phyloP scores from a whole-genome alignment of 2,329 filamentous ascomycete species.

The Chalaropsis thielavioides region DNA sequence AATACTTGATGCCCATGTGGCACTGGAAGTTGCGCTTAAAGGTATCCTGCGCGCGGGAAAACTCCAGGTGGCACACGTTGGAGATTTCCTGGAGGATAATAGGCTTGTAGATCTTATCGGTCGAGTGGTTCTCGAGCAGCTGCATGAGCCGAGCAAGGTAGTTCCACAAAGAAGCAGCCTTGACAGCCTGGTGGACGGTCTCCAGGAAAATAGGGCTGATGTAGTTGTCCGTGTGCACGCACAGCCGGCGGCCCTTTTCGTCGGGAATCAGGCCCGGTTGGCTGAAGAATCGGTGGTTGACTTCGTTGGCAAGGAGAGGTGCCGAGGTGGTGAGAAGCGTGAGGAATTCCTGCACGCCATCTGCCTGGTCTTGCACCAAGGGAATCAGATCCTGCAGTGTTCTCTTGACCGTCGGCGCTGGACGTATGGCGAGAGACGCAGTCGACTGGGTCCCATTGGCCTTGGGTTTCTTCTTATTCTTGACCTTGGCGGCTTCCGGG shows the following conservation, averaged over 20 bases:
- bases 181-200: slow-evolving; percentile 26
- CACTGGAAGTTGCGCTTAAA: slow-evolving; percentile 31
- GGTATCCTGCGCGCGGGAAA: slow-evolving; percentile 25
- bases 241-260: slow-evolving; percentile 29
- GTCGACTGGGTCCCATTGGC: slow-evolving; percentile 20
- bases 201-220: slow-evolving; percentile 32
- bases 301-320: slow-evolving; percentile 23
- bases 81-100: slow-evolving; percentile 33
- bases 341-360: slow-evolving; percentile 25
- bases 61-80: slow-evolving; percentile 33
- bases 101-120: slow-evolving; percentile 24
- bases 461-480: slow-evolving; percentile 4
- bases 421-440: slow-evolving; percentile 25
- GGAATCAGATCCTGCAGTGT: slow-evolving; percentile 24
- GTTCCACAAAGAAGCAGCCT: slow-evolving; percentile 28
- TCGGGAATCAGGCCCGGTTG: slow-evolving; percentile 31
- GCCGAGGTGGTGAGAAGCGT: slow-evolving; percentile 25
- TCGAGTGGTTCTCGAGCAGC: slow-evolving; percentile 21
- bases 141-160: slow-evolving; percentile 28
- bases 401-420: slow-evolving; percentile 21
- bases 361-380: slow-evolving; percentile 25
- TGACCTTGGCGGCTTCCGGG: background rate
- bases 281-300: slow-evolving; percentile 28
- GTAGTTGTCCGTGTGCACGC: slow-evolving; percentile 28
- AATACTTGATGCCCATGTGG: slow-evolving; percentile 27